Evolutionary conservation across 2,329 filamentous ascomycete genomes (phyloP).

Genomic region (Coniochaeta pulveracea): DNA sequence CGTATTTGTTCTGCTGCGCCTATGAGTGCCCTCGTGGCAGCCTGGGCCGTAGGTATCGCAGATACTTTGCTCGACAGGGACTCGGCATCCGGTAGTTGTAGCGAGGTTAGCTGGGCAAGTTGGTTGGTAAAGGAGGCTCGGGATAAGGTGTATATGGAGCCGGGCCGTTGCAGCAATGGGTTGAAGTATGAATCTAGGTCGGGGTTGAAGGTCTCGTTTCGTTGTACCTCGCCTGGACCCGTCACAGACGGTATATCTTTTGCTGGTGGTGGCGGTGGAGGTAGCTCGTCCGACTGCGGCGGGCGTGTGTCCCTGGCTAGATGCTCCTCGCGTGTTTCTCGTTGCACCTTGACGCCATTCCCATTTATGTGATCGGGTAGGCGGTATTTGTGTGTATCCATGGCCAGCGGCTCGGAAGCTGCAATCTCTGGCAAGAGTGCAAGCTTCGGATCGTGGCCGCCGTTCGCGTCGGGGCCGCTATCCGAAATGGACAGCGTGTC

Average conservation of each 20-base stretch:
- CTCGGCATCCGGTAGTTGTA: conserved; percentile 77
- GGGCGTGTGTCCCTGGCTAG: conserved; percentile 36
- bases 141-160: conserved; percentile 89
- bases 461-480: conserved; percentile 16
- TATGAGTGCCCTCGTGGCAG: conserved; percentile 73
- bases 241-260: conserved; percentile 38
- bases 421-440: conserved; percentile 40
- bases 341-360: conserved; percentile 54
- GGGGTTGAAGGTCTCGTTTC: conserved; percentile 30
- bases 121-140: conserved; percentile 88
- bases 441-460: conserved; percentile 18
- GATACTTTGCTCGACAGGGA: conserved; percentile 74
- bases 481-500: conserved; percentile 10
- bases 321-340: conserved; percentile 45
- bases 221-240: conserved; percentile 12
- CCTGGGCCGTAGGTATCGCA: conserved; percentile 72
- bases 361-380: conserved; percentile 59
- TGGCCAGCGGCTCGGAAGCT: conserved; percentile 38
- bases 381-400: conserved; percentile 66
- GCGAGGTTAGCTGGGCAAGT: conserved; percentile 80
- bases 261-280: conserved; percentile 30
- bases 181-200: conserved; percentile 55
- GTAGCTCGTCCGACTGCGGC: conserved; percentile 24
- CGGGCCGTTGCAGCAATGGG: conserved; percentile 55
- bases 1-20: conserved; percentile 86